Conservation (phyloP, 2,329 filamentous ascomycete genomes). For the Sporothrix humicola region DNA sequence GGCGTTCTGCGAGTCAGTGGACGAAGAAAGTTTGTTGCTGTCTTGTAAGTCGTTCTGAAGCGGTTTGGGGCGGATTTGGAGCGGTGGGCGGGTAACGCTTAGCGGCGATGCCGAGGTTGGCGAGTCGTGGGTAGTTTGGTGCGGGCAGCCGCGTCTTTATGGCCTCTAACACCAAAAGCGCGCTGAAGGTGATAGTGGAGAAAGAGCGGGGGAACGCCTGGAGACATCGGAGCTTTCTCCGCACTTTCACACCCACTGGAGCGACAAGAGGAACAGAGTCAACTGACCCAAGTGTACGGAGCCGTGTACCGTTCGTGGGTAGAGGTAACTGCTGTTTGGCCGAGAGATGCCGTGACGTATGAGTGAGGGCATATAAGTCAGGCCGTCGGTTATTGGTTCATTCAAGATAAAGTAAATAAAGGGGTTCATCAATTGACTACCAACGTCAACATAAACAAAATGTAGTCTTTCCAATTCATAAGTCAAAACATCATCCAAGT, state of each 20-base stretch:
- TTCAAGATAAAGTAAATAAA: neutral
- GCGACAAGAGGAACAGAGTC: too few relatives aligned
- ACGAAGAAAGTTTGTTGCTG: neutral
- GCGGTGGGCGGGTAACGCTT: conserved; percentile 29
- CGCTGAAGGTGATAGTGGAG: neutral
- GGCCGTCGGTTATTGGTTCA: neutral
- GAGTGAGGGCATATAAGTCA: neutral
- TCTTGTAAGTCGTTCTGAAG: neutral
- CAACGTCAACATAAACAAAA: neutral
- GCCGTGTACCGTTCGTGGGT: neutral
- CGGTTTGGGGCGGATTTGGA: too few relatives aligned
- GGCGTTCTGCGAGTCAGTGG: neutral
- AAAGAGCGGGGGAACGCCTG: neutral
- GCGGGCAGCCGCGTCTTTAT: neutral
- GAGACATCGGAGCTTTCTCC: conserved; percentile 16
- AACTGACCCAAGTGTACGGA: neutral
- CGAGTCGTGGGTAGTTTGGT: neutral
- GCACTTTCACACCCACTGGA: conserved; percentile 2
- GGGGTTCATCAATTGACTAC: neutral
- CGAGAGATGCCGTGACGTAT: conserved; percentile 17
- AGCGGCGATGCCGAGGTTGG: conserved; percentile 32
- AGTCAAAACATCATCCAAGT: neutral
- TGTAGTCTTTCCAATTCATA: conserved; percentile 16
- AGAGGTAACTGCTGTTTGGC: neutral
- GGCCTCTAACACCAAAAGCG: neutral